Evolutionary conservation across 2,329 filamentous ascomycete species (phyloP), one percentile per base, ranked within the genome.

Genomic region (Botrytis elliptica): DNA sequence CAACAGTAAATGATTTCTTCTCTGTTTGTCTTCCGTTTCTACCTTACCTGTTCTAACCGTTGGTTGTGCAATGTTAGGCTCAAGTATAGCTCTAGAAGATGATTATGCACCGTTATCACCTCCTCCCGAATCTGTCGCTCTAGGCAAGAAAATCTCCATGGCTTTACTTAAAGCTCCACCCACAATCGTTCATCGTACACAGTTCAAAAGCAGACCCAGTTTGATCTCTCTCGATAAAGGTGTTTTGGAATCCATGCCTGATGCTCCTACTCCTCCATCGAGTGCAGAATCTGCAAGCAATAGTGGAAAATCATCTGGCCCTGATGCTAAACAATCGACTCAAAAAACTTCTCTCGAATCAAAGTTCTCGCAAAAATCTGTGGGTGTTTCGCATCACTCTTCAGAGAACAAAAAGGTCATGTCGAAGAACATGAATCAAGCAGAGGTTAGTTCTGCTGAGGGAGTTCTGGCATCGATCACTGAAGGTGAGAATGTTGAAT

Each of bases 171-270:
- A 83, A 73, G 75, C 77, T 25, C 80, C 83, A 42, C 83, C 82
- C 8, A 86, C 84, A 3, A 81, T 86, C 9, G 82, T 87, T 36
- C 83, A 83, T 75, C 82, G 84, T 33, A 76, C 81, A 65, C 78
- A 81, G 55, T 80, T 80, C 57, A 85, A 84, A 73, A 79, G 78
- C 52, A 81, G 84, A 20, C 83, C 82, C 25, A 79, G 77, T 65
- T 62, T 82, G 42, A 81, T 80, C 66, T 83, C 83, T 12, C 74
- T 81, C 60, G 82, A 84, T 57, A 82, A 77, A 73, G 75, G 74
- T 4, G 64, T 77, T 33, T n/a, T 76, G 29, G 77, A 79, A 10
- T 73, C 76, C 20, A 74, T 73, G 70, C 72, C 75, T 55, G 73
- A 77, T 78, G 62, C 75, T 25, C 36, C 38, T 64, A 80, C 77